A percentile compares a stretch with the other conserved stretches of the same genome.
Conservation (phyloP, 2,329 filamentous ascomycete genomes). For the Cercospora berteroae region DNA sequence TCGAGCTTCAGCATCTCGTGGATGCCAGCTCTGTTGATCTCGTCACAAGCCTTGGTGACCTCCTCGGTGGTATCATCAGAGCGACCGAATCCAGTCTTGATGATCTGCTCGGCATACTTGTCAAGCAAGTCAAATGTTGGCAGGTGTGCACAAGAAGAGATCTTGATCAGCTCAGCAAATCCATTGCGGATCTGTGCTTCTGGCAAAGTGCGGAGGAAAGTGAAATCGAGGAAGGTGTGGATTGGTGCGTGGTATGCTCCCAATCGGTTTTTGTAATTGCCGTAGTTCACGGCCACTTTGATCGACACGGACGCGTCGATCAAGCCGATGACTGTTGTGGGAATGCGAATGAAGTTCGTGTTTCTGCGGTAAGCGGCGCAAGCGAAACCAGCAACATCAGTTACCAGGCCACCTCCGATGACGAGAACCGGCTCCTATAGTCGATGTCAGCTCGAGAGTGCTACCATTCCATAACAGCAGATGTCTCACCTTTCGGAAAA, state of each 20-base stretch:
- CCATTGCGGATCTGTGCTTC: slow-evolving; percentile 68
- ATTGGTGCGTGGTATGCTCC: slow-evolving; percentile 69
- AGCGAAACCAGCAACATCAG: slow-evolving; percentile 70
- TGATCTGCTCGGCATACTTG: slow-evolving; percentile 66
- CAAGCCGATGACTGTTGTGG: slow-evolving; percentile 71
- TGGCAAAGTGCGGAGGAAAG: slow-evolving; percentile 66
- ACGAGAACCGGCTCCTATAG: slow-evolving; percentile 62
- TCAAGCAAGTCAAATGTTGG: slow-evolving; percentile 67
- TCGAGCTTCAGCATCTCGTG: slow-evolving; percentile 72
- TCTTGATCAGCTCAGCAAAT: slow-evolving; percentile 74
- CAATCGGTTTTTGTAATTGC: slow-evolving; percentile 71
- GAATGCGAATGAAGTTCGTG: slow-evolving; percentile 71
- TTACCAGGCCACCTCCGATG: slow-evolving; percentile 68
- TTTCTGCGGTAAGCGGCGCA: slow-evolving; percentile 70
- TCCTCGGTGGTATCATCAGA: slow-evolving; percentile 56
- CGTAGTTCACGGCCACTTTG: slow-evolving; percentile 77
- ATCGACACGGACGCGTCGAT: slow-evolving; percentile 75
- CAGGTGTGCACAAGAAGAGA: slow-evolving; percentile 67
- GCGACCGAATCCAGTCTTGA: slow-evolving; percentile 63
- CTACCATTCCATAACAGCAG: slow-evolving; percentile 2
- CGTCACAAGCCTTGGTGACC: slow-evolving; percentile 60
- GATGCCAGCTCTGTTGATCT: slow-evolving; percentile 67
- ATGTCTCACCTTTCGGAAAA: slow-evolving; percentile 49
- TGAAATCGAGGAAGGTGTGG: slow-evolving; percentile 72
- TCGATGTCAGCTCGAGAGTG: slow-evolving; percentile 13